These are phyloP conservation scores for Linnemannia exigua DNA, from an alignment of 192 early-diverging fungal genomes.

Conservation along the genomic window DNA sequence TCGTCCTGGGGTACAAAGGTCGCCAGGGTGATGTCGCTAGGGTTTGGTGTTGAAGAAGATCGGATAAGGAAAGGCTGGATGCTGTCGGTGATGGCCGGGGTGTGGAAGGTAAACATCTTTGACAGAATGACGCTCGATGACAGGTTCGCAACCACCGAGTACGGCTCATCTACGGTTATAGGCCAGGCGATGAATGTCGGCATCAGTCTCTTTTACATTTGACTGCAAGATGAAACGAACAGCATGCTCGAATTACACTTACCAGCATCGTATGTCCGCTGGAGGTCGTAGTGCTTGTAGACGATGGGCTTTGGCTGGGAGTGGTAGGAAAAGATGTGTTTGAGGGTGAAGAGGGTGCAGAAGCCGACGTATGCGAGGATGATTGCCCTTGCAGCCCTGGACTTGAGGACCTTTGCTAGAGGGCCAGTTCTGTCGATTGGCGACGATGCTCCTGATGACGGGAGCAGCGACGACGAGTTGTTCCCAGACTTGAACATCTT, in stretches of 20 bases:
- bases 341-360: slow-evolving; percentile 19
- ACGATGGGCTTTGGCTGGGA: slow-evolving; percentile 15
- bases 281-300: slow-evolving; percentile 26
- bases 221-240: too few relatives aligned
- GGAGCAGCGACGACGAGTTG: background rate
- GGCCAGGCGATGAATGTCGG: too few relatives aligned
- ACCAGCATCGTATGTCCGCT: slow-evolving; percentile 35
- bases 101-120: slow-evolving; percentile 58
- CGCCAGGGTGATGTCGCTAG: slow-evolving; percentile 63
- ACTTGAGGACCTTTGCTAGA: slow-evolving; percentile 14
- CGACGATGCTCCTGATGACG: slow-evolving; percentile 12
- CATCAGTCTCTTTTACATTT: too few relatives aligned
- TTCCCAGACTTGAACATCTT: background rate
- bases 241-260: background rate
- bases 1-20: slow-evolving; percentile 62
- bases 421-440: slow-evolving; percentile 14
- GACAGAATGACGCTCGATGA: slow-evolving; percentile 39
- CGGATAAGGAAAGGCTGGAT: slow-evolving; percentile 58
- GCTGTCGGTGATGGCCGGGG: slow-evolving; percentile 44
- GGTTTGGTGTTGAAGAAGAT: slow-evolving; percentile 40
- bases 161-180: slow-evolving; percentile 23
- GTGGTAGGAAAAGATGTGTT: slow-evolving; percentile 29
- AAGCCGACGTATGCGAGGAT: slow-evolving; percentile 23
- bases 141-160: slow-evolving; percentile 46
- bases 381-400: slow-evolving; percentile 5